These are phyloP conservation scores for Microcos paniculata DNA, from an alignment of 345 rosid genomes.

Conservation along the genomic window DNA sequence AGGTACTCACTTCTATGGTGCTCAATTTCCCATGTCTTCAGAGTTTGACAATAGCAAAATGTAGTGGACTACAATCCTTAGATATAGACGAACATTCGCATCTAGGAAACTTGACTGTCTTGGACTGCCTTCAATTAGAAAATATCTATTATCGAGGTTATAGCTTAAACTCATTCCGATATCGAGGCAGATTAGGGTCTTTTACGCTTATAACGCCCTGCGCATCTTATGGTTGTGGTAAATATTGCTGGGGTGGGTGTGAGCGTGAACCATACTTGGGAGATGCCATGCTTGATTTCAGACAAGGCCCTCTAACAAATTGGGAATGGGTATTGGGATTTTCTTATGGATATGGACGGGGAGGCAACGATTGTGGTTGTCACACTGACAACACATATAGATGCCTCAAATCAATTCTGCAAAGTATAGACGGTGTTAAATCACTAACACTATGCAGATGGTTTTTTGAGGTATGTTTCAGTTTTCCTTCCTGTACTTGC, in stretches of 20 bases:
- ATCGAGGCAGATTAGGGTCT: not conserved
- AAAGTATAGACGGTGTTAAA: not conserved
- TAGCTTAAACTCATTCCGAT: not conserved
- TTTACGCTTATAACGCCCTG: not conserved
- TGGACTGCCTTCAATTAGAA: not conserved
- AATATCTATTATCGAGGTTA: not conserved
- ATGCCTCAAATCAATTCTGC: not conserved
- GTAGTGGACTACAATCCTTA: not conserved
- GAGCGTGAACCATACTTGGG: not conserved
- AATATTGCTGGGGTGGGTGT: not conserved
- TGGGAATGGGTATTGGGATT: too few species aligned
- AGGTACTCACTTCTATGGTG: not conserved
- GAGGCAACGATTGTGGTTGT: not conserved
- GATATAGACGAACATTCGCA: not conserved
- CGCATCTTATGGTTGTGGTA: too few species aligned
- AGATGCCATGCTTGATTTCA: constrained; percentile 1
- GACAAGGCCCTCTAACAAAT: constrained; percentile 2
- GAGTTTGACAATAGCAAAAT: not conserved
- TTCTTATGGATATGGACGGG: too few species aligned
- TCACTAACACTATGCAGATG: too few species aligned
- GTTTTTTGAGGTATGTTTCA: not conserved
- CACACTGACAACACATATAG: not conserved
- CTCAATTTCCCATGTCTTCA: not conserved
- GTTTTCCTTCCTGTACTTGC: too few species aligned
- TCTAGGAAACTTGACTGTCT: not conserved